Conservation (phyloP, 768 basidiomycete species). For the Leccinum subgranulosum region DNA sequence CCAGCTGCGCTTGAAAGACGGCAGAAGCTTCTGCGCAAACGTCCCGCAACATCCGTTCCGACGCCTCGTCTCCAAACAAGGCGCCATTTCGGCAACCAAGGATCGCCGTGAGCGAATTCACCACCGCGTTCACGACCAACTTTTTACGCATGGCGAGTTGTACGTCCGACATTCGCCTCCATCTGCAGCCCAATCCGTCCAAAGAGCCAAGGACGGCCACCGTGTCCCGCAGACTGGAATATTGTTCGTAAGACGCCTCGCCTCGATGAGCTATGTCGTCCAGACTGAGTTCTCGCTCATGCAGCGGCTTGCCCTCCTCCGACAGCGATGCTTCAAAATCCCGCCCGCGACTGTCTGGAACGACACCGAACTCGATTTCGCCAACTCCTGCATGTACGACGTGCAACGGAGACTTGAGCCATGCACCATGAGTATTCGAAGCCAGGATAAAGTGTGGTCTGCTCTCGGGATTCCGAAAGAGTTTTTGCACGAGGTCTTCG, state of each 20-base stretch:
- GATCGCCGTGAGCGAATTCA: constrained; percentile 86
- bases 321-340: constrained; percentile 58
- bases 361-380: constrained; percentile 71
- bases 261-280: constrained; percentile 47
- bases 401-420: constrained; percentile 47
- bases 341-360: constrained; percentile 61
- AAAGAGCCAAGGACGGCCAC: constrained; percentile 59
- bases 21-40: constrained; percentile 72
- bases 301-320: constrained; percentile 31
- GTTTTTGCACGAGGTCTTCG: constrained; percentile 60
- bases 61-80: constrained; percentile 46
- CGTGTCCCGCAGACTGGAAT: constrained; percentile 64
- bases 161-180: constrained; percentile 64
- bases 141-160: constrained; percentile 74
- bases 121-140: constrained; percentile 73
- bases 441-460: constrained; percentile 87
- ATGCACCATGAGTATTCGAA: constrained; percentile 79
- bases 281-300: constrained; percentile 44
- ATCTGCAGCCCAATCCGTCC: constrained; percentile 54
- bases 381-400: constrained; percentile 73
- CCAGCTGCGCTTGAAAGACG: constrained; percentile 54
- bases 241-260: constrained; percentile 39
- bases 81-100: constrained; percentile 79
- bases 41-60: constrained; percentile 42
- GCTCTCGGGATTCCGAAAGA: constrained; percentile 69